These are phyloP conservation scores for Candida verbasci DNA, from an alignment of 805 yeast genomes.

Conservation along the genomic window DNA sequence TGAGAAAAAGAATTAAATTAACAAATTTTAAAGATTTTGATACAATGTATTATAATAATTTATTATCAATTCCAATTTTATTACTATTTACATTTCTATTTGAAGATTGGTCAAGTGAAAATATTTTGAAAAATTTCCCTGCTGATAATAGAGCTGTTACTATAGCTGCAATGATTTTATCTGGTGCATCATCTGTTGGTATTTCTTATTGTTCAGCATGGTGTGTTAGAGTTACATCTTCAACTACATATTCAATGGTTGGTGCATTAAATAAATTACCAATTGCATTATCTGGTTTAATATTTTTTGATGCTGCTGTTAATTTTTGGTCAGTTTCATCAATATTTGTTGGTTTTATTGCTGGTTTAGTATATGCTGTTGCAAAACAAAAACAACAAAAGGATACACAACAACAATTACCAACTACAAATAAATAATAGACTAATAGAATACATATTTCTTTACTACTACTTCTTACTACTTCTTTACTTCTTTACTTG, in stretches of 20 bases:
- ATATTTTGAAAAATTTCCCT: constrained; percentile 77
- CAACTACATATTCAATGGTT: constrained; percentile 98
- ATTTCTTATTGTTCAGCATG: constrained; percentile 98
- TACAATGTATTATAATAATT: constrained; percentile 97
- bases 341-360: constrained; percentile 86
- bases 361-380: constrained; percentile 93
- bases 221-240: constrained; percentile 99
- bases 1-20: constrained; percentile 97
- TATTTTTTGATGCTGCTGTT: constrained; percentile 92
- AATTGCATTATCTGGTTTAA: constrained; percentile 89
- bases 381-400: constrained; percentile 89
- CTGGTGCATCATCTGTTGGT: constrained; percentile 94
- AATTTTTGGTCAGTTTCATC: constrained; percentile 90
- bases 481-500: no score
- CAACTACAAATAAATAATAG: constrained; percentile 14
- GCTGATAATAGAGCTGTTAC: constrained; percentile 61
- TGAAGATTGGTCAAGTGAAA: constrained; percentile 91
- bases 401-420: constrained; percentile 31
- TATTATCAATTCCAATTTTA: constrained; percentile 87
- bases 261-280: constrained; percentile 99
- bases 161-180: constrained; percentile 78
- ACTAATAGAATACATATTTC: no score
- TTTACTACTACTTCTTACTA: no score
- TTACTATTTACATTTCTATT: constrained; percentile 67
- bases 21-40: constrained; percentile 96